Conservation (phyloP, 768 basidiomycete species). For the Glaciozyma antarctica region DNA sequence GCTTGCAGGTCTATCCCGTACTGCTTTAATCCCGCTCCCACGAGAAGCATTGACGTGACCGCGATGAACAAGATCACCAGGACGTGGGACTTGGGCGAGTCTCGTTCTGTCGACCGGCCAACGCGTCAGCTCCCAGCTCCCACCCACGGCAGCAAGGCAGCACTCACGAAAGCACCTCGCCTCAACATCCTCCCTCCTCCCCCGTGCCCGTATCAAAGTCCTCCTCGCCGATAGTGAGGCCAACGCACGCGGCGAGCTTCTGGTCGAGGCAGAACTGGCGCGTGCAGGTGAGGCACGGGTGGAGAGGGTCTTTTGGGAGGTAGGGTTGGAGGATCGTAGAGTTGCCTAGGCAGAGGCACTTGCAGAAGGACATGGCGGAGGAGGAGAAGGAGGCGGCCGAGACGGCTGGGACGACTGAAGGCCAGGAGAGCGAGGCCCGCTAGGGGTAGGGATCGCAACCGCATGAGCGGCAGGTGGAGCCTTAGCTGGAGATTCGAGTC, state of each 20-base stretch:
- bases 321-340: conserved; percentile 43
- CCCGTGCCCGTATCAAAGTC: conserved; percentile 43
- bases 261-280: conserved; percentile 44
- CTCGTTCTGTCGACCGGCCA: conserved; percentile 26
- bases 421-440: not conserved
- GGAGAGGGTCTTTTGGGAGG: conserved; percentile 35
- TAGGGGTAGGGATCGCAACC: not conserved
- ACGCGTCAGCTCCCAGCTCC: not conserved
- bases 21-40: conserved; percentile 31
- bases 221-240: conserved; percentile 37
- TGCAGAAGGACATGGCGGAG: conserved; percentile 30
- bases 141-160: not conserved
- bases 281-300: conserved; percentile 43
- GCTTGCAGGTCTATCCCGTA: conserved; percentile 23
- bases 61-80: conserved; percentile 35
- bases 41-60: conserved; percentile 27
- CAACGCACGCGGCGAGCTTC: conserved; percentile 41
- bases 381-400: not conserved
- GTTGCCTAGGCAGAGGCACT: conserved; percentile 42
- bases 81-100: conserved; percentile 34
- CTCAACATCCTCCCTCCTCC: conserved; percentile 43
- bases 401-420: not conserved
- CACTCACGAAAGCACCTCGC: conserved; percentile 44
- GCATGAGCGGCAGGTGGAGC: not conserved
- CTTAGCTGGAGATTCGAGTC: too few relatives aligned